Base-by-base conservation (phyloP, 805 yeast species). In the Sugiyamaella qingdaonensis region DNA sequence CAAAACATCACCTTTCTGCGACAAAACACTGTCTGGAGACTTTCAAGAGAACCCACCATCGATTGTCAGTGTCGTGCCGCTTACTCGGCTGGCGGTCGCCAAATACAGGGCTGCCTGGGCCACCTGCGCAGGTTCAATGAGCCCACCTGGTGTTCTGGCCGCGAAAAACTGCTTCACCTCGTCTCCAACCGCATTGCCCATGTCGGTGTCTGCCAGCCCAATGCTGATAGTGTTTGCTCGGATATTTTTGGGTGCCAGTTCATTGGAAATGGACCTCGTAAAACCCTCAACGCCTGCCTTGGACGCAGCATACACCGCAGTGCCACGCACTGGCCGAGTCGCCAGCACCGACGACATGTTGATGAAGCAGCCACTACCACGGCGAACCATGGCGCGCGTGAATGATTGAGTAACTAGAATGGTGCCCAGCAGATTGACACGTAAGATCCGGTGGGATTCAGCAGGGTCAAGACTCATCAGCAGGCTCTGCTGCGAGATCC, bases 281-380 rank as follows among this genome's bases (percentile, higher is more conserved):
- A 88, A 81, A 2, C 85, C 85, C 46, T 78, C 68, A 2, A 88
- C 61, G 0, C 89, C 96, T 0, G 85, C 82, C 63, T 88, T 88
- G 50, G 85, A 72, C 0, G 90, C 86, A 0, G 85, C 71, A 60
- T 88, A 88, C 0, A 83, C 83, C 0, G 81, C 57, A 0, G 89
- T 76, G 1, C 95, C 95, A 8, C 59, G 54, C 13, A 49, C 27
- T 1, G 75, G 78, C 0, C 74, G 69, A 2, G 70, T 44, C 0
- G 85, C 80, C 19, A 88, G 68, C 7, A 85, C 75, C 0, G 95
- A 86, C 1, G 92, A 79, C 0, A 88, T 68, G 62, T 85, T 87
- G 32, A 88, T 62, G 11, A 88, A 79, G 21, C 70, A 61, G 16
- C 73, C 64, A 9, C 52, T 62, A 49, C 53, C 62, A 46, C 64